Conservation (phyloP, 1,284 basidiomycete genomes). For the Irpex lacteus region DNA sequence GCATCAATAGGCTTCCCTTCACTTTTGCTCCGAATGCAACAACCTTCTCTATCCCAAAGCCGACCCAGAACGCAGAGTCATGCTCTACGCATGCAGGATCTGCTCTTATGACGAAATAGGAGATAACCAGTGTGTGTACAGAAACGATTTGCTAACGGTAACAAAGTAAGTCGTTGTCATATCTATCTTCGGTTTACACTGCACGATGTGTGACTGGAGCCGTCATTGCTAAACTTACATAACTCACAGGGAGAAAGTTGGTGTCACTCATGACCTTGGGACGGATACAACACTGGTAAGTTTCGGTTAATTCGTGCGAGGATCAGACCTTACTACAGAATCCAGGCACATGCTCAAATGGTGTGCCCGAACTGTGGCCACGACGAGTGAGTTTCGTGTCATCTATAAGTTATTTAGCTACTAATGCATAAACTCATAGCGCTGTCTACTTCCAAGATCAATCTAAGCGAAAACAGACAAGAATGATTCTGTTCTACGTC, state of each 20-base stretch:
- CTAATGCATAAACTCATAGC: slow-evolving; percentile 39
- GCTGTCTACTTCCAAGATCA: slow-evolving; percentile 94
- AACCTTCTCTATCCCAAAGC: slow-evolving; percentile 93
- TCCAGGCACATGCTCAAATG: slow-evolving; percentile 71
- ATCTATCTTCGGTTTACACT: neutral
- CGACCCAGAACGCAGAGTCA: slow-evolving; percentile 80
- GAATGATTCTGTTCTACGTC: slow-evolving; percentile 92
- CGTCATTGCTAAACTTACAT: neutral
- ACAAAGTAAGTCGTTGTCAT: slow-evolving; percentile 68
- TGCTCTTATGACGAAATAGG: slow-evolving; percentile 87
- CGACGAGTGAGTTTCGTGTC: slow-evolving; percentile 57
- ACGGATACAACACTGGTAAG: slow-evolving; percentile 87
- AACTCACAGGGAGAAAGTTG: slow-evolving; percentile 79
- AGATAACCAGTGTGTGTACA: slow-evolving; percentile 87
- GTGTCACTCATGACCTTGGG: slow-evolving; percentile 87
- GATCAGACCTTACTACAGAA: neutral
- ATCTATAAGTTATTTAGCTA: slow-evolving; percentile 3
- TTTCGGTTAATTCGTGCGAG: slow-evolving; percentile 10
- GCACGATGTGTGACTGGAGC: neutral
- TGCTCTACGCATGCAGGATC: slow-evolving; percentile 93
- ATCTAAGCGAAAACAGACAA: slow-evolving; percentile 88
- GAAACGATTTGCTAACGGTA: slow-evolving; percentile 91
- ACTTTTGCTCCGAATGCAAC: slow-evolving; percentile 92
- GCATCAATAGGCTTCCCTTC: slow-evolving; percentile 60
- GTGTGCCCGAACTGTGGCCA: slow-evolving; percentile 67